These are phyloP conservation scores for Powellomyces hirtus DNA, from an alignment of 192 early-diverging fungal species.

Conservation along the genomic window DNA sequence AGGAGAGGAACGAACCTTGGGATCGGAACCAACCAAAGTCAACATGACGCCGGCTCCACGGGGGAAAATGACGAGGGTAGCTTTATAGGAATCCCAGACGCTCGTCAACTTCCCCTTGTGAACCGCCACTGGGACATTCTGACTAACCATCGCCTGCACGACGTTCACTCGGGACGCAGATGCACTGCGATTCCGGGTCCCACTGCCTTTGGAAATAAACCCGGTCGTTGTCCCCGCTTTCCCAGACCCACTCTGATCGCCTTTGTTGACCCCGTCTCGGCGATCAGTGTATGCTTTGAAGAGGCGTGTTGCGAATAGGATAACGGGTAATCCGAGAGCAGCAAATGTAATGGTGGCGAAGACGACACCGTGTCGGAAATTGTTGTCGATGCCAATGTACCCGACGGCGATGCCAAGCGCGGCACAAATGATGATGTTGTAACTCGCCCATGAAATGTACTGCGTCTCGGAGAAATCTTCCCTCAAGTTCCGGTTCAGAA, in stretches of 20 bases:
- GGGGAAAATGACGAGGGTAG: neutral
- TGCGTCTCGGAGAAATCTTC: slow-evolving; percentile 8
- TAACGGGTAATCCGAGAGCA: neutral
- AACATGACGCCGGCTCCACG: neutral
- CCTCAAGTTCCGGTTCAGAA: neutral
- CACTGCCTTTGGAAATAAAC: neutral
- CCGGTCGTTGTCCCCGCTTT: neutral
- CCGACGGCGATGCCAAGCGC: neutral
- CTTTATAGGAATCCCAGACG: neutral
- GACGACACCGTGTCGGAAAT: neutral
- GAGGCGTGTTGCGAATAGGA: neutral
- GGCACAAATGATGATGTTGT: neutral
- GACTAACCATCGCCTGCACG: neutral
- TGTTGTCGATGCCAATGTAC: neutral
- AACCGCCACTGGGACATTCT: neutral
- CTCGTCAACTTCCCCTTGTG: neutral
- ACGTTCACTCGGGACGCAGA: neutral
- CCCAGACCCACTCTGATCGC: no score
- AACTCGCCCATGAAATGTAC: neutral
- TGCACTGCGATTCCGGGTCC: neutral
- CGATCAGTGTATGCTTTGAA: neutral
- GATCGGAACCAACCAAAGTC: neutral
- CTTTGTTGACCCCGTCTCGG: no score
- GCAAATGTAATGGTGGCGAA: neutral
- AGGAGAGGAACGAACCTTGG: neutral